Percentiles rank a stretch among this genome's conserved stretches.
Evolutionary conservation across 176 grass and related monocot species (phyloP).

Genomic region (Rhipidocladum racemiflorum): DNA sequence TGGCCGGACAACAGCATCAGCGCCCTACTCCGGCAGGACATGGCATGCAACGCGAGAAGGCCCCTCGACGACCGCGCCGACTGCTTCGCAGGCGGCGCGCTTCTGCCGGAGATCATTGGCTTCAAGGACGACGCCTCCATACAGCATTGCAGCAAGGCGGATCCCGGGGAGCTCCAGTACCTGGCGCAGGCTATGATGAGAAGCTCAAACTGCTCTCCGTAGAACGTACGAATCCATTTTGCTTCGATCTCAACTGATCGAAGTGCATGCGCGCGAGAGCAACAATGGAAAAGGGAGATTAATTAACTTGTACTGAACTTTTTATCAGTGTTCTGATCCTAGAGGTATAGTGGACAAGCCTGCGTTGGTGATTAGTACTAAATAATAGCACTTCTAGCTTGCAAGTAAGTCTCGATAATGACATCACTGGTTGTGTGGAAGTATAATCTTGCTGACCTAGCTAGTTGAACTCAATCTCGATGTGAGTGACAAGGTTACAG

Average conservation of each 20-base stretch:
- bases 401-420: not conserved
- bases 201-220: conserved; percentile 57
- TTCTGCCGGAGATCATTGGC: conserved; percentile 44
- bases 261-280: not conserved
- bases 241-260: not conserved
- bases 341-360: conserved; percentile 8
- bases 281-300: conserved; percentile 17
- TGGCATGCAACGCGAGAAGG: conserved; percentile 36
- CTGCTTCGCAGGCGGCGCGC: not conserved
- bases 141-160: conserved; percentile 66
- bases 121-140: conserved; percentile 49
- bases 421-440: not conserved
- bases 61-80: conserved; percentile 29
- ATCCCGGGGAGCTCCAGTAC: conserved; percentile 75
- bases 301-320: conserved; percentile 46
- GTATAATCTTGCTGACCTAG: not conserved
- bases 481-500: not conserved
- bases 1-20: conserved; percentile 45
- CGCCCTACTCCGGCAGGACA: conserved; percentile 29
- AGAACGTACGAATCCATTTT: not conserved
- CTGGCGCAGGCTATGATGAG: conserved; percentile 82
- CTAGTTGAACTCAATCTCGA: not conserved
- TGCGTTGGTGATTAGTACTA: conserved; percentile 21
- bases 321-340: conserved; percentile 39
- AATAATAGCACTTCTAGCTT: conserved; percentile 22